Percentiles rank a stretch among this genome's conserved stretches.
Evolutionary conservation across 805 yeast species (phyloP).

Genomic region (Candida wancherniae): DNA sequence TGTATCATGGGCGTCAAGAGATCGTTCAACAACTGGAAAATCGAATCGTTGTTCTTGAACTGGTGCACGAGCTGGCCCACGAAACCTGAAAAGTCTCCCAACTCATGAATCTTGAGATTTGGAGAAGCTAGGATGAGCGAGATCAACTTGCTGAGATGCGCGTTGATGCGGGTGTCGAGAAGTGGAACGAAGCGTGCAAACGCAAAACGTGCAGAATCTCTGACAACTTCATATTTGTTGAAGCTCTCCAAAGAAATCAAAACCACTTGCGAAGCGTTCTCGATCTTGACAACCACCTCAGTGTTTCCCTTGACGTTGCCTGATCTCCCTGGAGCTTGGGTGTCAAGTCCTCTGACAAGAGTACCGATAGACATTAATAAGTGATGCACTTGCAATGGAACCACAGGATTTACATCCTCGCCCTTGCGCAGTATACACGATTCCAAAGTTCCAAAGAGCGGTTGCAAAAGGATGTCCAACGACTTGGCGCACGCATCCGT

Average conservation of each 20-base stretch:
- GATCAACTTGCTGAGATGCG: slow-evolving; percentile 63
- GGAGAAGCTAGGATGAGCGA: slow-evolving; percentile 52
- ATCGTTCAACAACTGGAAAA: slow-evolving; percentile 70
- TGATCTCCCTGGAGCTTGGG: slow-evolving; percentile 32
- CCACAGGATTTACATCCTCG: slow-evolving; percentile 36
- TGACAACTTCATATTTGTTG: slow-evolving; percentile 57
- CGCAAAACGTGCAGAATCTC: slow-evolving; percentile 84
- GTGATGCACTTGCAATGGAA: slow-evolving; percentile 77
- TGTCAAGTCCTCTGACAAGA: slow-evolving; percentile 78
- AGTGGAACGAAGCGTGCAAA: slow-evolving; percentile 83
- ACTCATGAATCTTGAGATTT: slow-evolving; percentile 56
- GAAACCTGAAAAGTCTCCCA: slow-evolving; percentile 78
- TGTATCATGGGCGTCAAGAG: slow-evolving; percentile 69
- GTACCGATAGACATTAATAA: slow-evolving; percentile 86
- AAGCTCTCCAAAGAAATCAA: slow-evolving; percentile 77
- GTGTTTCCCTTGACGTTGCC: slow-evolving; percentile 19
- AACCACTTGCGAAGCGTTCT: slow-evolving; percentile 75
- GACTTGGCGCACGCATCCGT: slow-evolving; percentile 35
- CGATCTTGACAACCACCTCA: slow-evolving; percentile 42
- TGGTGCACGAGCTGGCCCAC: slow-evolving; percentile 83
- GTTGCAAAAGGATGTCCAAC: slow-evolving; percentile 65
- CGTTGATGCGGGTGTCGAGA: slow-evolving; percentile 44
- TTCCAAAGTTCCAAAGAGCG: slow-evolving; percentile 70
- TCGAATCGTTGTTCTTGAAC: slow-evolving; percentile 59
- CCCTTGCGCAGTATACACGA: slow-evolving; percentile 43